A percentile compares a stretch with the other conserved stretches of the same genome.
phyloP scores from a whole-genome alignment of 2,329 filamentous ascomycete species.

The Chrysosporium queenslandicum region DNA sequence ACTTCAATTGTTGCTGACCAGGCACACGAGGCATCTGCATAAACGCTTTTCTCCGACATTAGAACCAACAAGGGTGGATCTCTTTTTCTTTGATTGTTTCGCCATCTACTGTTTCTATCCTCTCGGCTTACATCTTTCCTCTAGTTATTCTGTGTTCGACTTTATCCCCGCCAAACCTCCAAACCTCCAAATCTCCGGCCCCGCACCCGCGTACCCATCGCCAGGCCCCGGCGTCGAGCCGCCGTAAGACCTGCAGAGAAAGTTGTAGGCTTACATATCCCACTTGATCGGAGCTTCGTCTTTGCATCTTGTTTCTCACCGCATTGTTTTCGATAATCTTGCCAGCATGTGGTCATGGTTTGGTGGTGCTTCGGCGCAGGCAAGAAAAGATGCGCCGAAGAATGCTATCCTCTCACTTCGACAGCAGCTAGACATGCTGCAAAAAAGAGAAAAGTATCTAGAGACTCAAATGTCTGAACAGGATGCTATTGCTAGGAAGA shows the following conservation, averaged over 20 bases:
- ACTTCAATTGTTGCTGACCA: background rate
- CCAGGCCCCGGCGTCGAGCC: background rate
- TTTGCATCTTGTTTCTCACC: background rate
- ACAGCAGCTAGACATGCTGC: constrained; percentile 89
- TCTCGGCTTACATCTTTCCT: background rate
- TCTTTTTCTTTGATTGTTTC: background rate
- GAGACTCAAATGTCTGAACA: constrained; percentile 90
- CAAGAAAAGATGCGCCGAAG: constrained; percentile 89
- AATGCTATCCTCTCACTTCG: constrained; percentile 86
- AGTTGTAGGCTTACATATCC: no score
- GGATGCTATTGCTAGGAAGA: constrained; percentile 77
- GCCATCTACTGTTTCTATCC: background rate
- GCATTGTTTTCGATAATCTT: background rate
- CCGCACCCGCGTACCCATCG: background rate
- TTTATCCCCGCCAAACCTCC: background rate
- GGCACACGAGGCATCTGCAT: background rate
- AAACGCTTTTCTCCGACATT: background rate
- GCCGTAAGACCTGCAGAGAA: background rate
- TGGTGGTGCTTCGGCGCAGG: constrained; percentile 68
- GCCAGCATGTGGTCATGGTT: constrained; percentile 76
- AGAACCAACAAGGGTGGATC: background rate
- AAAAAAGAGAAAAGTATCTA: constrained; percentile 88
- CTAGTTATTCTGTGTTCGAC: background rate
- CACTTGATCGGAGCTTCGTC: background rate
- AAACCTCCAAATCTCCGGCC: background rate